Evolutionary conservation across 208 protist species (phyloP), one percentile per base, ranked within the genome.

Genomic region (Acanthamoeba lenticulata): DNA sequence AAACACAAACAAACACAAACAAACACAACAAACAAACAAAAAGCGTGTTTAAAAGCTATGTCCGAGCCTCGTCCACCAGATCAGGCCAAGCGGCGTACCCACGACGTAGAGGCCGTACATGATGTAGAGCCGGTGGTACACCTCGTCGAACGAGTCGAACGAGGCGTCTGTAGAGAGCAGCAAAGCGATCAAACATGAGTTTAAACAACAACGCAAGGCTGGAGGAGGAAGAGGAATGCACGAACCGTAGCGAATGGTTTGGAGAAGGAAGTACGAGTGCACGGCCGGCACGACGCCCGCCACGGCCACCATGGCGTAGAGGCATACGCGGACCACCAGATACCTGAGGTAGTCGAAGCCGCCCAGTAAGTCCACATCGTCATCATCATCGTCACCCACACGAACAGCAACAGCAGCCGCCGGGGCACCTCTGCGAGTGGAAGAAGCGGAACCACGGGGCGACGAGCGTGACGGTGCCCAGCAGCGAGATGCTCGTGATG

Each of bases 81-180:
- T n/a, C 52, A 21, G 52, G 52, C 21, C 52, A 27, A 60, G 52
- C 52, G 17, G 65, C n/a, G 24, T 79, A 79, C 67, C 67, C 6
- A 79, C 2, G 13, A 36, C 44, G 67, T 79, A 79, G 7, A 79
- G 38, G 5, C 67, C 67, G 24, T 79, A 79, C 67, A 79, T 79
- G 32, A 79, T 79, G 67, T 79, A 79, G 11, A 79, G 38, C 44
- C 67, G 67, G 21, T 79, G 67, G 24, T 79, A 79, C 32, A 79
- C 67, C 67, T 79, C 67, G 44, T 79, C 67, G 17, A 79, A 79
- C 67, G 67, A 79, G 44, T 79, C 67, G 17, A 79, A 79, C 67
- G 67, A 79, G 34, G 34, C 36, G 17, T 79, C 67, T 44, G 67
- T n/a, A 29, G 11, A 79, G 17, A 24, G 15, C 19, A 19, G 15